These are phyloP conservation scores for Neopestalotiopsis sp. DNA, from an alignment of 2,329 filamentous ascomycete genomes.

Conservation along the genomic window DNA sequence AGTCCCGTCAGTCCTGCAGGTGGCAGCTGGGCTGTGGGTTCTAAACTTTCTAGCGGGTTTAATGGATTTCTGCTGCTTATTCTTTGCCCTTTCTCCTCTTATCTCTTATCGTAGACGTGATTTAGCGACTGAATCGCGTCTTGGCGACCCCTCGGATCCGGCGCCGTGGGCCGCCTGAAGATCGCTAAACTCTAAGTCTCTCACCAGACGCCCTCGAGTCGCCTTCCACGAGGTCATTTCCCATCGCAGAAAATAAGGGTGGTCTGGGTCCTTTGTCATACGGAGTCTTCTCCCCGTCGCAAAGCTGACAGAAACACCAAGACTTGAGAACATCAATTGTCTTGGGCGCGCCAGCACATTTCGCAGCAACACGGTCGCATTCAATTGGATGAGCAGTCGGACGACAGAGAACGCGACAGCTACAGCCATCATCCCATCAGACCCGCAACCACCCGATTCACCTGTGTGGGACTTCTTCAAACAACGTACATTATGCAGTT, in stretches of 20 bases:
- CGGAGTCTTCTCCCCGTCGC: no score
- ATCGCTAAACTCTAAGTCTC: neutral
- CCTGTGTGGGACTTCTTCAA: neutral
- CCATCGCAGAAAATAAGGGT: neutral
- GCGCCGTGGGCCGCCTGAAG: neutral
- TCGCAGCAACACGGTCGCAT: neutral
- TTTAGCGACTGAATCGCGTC: neutral
- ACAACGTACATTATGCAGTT: conserved; percentile 39
- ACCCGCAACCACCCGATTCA: neutral
- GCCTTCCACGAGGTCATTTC: neutral
- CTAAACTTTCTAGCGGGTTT: neutral
- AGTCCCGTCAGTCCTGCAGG: no score
- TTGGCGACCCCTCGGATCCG: neutral
- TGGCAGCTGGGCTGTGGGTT: neutral
- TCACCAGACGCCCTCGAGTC: neutral
- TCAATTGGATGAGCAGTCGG: neutral
- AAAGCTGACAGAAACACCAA: no score
- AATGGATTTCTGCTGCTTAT: no score
- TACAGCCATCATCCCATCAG: neutral
- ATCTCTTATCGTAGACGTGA: neutral
- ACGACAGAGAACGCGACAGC: neutral
- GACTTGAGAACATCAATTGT: no score
- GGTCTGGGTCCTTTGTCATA: neutral
- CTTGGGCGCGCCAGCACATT: no score
- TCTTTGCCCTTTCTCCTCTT: no score